Conservation (phyloP, 768 basidiomycete genomes). For the Exidia glandulosa region DNA sequence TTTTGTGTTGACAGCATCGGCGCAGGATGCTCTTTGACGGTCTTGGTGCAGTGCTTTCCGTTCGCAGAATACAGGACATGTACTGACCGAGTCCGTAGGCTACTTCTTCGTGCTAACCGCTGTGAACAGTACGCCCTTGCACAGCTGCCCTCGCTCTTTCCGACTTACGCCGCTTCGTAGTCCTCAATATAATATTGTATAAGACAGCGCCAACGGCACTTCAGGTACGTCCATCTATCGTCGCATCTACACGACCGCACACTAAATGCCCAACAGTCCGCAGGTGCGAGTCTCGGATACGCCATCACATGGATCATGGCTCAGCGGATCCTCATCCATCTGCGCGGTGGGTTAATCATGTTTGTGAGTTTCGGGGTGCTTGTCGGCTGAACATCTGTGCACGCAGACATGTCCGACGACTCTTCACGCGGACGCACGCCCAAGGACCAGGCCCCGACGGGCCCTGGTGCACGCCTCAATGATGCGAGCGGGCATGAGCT, state of each 20-base stretch:
- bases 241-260: too few species aligned
- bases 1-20: not conserved
- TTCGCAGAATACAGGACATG: too few species aligned
- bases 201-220: not conserved
- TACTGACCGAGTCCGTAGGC: too few species aligned
- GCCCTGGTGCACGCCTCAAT: not conserved
- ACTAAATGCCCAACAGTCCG: not conserved
- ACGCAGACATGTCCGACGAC: not conserved
- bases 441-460: not conserved
- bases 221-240: too few species aligned
- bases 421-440: not conserved
- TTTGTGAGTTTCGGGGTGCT: not conserved
- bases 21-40: constrained; percentile 54
- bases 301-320: not conserved
- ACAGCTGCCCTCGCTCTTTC: too few species aligned
- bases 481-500: not conserved
- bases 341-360: not conserved
- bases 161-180: constrained; percentile 7
- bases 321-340: not conserved
- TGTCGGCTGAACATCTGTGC: not conserved
- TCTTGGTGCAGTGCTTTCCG: too few species aligned
- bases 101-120: constrained; percentile 48
- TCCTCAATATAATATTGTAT: constrained; percentile 39
- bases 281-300: not conserved
- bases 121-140: not conserved